Conservation (phyloP, 1,284 basidiomycete species). For the Kalmanozyma brasiliensis region DNA sequence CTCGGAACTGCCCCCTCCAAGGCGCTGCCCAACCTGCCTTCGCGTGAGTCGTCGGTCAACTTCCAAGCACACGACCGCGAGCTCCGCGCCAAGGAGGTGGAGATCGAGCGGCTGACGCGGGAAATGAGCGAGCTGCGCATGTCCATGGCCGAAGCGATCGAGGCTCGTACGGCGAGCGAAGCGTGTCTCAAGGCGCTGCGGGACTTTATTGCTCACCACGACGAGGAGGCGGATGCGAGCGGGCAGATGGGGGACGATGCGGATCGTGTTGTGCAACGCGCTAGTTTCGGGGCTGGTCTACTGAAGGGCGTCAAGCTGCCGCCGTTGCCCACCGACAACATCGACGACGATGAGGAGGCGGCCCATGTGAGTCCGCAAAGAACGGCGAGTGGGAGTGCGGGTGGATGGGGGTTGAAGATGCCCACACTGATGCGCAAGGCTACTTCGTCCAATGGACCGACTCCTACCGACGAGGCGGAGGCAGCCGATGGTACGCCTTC, state of each 20-base stretch:
- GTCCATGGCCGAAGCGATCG: constrained; percentile 58
- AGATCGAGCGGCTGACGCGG: constrained; percentile 49
- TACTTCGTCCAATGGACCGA: constrained; percentile 34
- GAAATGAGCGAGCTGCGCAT: constrained; percentile 50
- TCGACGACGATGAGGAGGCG: constrained; percentile 49
- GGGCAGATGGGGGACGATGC: constrained; percentile 37
- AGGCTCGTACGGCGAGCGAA: constrained; percentile 63
- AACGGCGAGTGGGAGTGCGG: constrained; percentile 2
- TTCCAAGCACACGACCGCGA: constrained; percentile 30
- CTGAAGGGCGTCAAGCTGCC: constrained; percentile 59
- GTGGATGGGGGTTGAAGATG: constrained; percentile 46
- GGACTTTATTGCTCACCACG: constrained; percentile 51
- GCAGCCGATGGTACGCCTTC: constrained; percentile 2
- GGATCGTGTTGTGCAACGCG: constrained; percentile 29
- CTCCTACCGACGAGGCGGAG: constrained; percentile 29
- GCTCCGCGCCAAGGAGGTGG: constrained; percentile 54
- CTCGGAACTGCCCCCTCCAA: constrained; percentile 5
- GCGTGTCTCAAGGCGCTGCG: constrained; percentile 56
- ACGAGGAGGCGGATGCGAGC: constrained; percentile 39
- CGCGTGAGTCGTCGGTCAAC: constrained; percentile 22
- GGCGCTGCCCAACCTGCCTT: constrained; percentile 17
- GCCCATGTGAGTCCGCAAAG: constrained; percentile 24
- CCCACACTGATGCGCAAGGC: constrained; percentile 49
- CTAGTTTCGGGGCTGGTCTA: constrained; percentile 42
- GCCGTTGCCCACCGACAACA: constrained; percentile 57